Evolutionary conservation across 2,329 filamentous ascomycete species (phyloP).

Genomic region (Pseudogymnoascus verrucosus): DNA sequence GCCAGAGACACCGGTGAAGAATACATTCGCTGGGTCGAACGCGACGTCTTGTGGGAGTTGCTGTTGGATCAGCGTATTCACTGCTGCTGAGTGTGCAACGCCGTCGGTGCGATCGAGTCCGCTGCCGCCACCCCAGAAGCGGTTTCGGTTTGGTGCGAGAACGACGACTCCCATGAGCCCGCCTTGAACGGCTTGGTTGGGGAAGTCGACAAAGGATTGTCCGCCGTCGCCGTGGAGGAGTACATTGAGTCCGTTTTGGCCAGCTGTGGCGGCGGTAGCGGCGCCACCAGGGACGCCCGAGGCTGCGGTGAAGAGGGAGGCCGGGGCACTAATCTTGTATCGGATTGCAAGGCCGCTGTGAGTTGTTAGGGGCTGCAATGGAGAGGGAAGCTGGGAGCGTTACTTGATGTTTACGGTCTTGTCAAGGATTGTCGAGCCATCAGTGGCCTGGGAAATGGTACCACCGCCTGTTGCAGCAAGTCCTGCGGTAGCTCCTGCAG

Average conservation of each 20-base stretch:
- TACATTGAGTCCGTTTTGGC: conserved; percentile 44
- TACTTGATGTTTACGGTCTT: conserved; percentile 47
- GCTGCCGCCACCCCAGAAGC: conserved; percentile 50
- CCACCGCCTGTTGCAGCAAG: not conserved
- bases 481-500: not conserved
- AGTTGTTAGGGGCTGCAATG: conserved; percentile 13
- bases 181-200: conserved; percentile 68
- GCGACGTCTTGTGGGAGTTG: conserved; percentile 45
- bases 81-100: conserved; percentile 46
- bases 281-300: conserved; percentile 41
- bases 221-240: conserved; percentile 53
- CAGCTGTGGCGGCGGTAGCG: conserved; percentile 24
- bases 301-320: conserved; percentile 42
- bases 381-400: conserved; percentile 12
- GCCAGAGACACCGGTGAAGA: conserved; percentile 51
- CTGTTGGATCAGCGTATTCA: conserved; percentile 42
- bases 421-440: conserved; percentile 49
- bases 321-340: conserved; percentile 48
- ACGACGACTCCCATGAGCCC: conserved; percentile 69
- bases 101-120: conserved; percentile 47
- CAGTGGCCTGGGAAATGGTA: conserved; percentile 36
- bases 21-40: conserved; percentile 44
- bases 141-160: conserved; percentile 46
- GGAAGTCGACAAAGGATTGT: conserved; percentile 66
- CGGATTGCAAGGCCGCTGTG: conserved; percentile 43